These are phyloP conservation scores for Moniliella sp. DNA, from an alignment of 1,284 basidiomycete genomes.

Conservation along the genomic window DNA sequence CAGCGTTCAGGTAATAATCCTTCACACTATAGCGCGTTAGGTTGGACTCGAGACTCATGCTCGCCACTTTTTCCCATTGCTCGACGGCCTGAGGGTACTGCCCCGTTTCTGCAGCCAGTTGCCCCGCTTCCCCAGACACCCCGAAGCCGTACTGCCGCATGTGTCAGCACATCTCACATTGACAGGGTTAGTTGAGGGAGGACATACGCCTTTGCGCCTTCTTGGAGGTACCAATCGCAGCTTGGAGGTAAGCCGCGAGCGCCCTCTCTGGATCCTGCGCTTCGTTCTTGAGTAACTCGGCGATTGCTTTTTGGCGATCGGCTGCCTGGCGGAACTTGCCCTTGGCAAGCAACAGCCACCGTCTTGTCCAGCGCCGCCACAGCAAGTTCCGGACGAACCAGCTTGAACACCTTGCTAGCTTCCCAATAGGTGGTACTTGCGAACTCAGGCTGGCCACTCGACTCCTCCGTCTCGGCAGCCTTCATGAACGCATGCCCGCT, in stretches of 20 bases:
- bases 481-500: slow-evolving; percentile 47
- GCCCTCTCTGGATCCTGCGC: slow-evolving; percentile 53
- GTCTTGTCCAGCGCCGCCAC: slow-evolving; percentile 66
- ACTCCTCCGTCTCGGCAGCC: slow-evolving; percentile 27
- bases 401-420: slow-evolving; percentile 29
- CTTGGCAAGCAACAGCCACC: slow-evolving; percentile 57
- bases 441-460: slow-evolving; percentile 26
- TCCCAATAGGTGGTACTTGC: slow-evolving; percentile 30
- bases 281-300: slow-evolving; percentile 63
- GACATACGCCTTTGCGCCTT: slow-evolving; percentile 78
- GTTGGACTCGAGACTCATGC: slow-evolving; percentile 56
- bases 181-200: no score
- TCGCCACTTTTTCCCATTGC: slow-evolving; percentile 71
- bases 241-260: slow-evolving; percentile 70
- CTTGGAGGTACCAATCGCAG: slow-evolving; percentile 91
- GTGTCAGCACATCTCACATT: no score
- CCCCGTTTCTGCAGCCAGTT: slow-evolving; percentile 74
- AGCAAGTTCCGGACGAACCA: slow-evolving; percentile 41
- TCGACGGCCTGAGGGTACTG: slow-evolving; percentile 66
- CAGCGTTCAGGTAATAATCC: slow-evolving; percentile 79
- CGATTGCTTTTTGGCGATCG: slow-evolving; percentile 71
- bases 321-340: slow-evolving; percentile 92
- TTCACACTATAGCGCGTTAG: slow-evolving; percentile 97
- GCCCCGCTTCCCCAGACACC: slow-evolving; percentile 83
- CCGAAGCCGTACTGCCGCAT: slow-evolving; percentile 65